phyloP scores from a whole-genome alignment of 768 basidiomycete species.

The Russula griseocarnosa region DNA sequence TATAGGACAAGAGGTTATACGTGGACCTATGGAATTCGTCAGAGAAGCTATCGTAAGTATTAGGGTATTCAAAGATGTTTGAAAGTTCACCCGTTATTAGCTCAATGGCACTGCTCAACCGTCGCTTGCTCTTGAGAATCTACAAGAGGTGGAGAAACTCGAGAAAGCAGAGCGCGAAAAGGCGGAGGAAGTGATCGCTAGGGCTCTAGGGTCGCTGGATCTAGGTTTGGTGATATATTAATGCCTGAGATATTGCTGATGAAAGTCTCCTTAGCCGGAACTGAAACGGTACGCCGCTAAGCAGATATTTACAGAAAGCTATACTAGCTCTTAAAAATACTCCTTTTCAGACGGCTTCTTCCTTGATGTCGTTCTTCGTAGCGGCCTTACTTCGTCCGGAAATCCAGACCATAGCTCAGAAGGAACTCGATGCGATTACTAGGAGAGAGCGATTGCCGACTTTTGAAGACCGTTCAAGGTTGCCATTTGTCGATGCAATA shows the following conservation, averaged over 20 bases:
- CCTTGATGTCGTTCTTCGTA: slow-evolving; percentile 28
- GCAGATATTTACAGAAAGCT: neutral
- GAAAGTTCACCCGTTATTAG: neutral
- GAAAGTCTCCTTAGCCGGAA: neutral
- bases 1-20: slow-evolving; percentile 1
- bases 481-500: slow-evolving; percentile 31
- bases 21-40: slow-evolving; percentile 1
- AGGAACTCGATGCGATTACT: slow-evolving; percentile 32
- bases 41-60: slow-evolving; percentile 1
- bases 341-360: slow-evolving; percentile 4
- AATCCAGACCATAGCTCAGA: slow-evolving; percentile 31
- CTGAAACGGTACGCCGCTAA: slow-evolving; percentile 9
- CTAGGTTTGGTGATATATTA: neutral
- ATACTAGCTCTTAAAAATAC: neutral
- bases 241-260: neutral
- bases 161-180: neutral
- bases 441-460: slow-evolving; percentile 32
- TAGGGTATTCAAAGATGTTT: neutral
- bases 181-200: neutral
- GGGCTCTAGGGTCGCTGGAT: slow-evolving; percentile 12
- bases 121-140: slow-evolving; percentile 9
- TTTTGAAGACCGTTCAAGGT: slow-evolving; percentile 29
- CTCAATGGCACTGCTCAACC: slow-evolving; percentile 8
- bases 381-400: slow-evolving; percentile 32
- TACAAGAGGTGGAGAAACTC: slow-evolving; percentile 10